Percentiles rank a stretch among this genome's conserved stretches.
Conservation (phyloP, 2,329 filamentous ascomycete genomes). For the Purpureocillium lavendulum region DNA sequence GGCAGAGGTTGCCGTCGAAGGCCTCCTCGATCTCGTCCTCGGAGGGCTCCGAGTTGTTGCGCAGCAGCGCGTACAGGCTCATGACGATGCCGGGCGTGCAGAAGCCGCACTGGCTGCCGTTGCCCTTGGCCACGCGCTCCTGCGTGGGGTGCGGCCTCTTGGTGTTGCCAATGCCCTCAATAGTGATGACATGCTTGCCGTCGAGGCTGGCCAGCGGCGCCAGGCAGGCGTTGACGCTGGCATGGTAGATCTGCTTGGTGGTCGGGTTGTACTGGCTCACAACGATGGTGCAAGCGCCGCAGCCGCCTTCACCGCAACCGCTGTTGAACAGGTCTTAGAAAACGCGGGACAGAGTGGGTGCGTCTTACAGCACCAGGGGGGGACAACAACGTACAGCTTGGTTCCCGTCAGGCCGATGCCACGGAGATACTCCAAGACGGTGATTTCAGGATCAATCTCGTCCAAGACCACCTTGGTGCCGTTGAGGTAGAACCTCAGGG, state of each 20-base stretch:
- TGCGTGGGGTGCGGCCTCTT: conserved; percentile 83
- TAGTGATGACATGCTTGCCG: conserved; percentile 95
- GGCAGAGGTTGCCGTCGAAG: conserved; percentile 92
- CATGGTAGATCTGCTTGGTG: conserved; percentile 88
- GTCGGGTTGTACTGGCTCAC: conserved; percentile 90
- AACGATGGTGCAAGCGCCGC: conserved; percentile 92
- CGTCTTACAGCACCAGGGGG: neutral
- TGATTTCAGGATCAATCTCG: conserved; percentile 82
- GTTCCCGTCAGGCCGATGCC: conserved; percentile 92
- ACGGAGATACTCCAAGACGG: conserved; percentile 84
- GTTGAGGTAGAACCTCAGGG: conserved; percentile 87
- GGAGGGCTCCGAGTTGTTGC: conserved; percentile 71
- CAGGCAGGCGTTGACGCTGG: conserved; percentile 91
- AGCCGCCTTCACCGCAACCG: conserved; percentile 92
- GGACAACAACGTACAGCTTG: conserved; percentile 55
- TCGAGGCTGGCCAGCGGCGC: conserved; percentile 89
- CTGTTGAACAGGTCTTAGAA: conserved; percentile 23
- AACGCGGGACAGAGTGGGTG: too few relatives aligned
- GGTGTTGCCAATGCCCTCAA: conserved; percentile 89
- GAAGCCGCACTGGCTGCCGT: conserved; percentile 90
- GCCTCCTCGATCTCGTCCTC: conserved; percentile 88
- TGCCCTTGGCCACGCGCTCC: conserved; percentile 81
- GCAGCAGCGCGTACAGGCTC: conserved; percentile 86
- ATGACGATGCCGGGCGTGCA: conserved; percentile 98
- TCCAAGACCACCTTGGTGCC: conserved; percentile 84